Evolutionary conservation across 2,329 filamentous ascomycete genomes (phyloP), one percentile per base, ranked within the genome.

Genomic region (Fusarium circinatum): DNA sequence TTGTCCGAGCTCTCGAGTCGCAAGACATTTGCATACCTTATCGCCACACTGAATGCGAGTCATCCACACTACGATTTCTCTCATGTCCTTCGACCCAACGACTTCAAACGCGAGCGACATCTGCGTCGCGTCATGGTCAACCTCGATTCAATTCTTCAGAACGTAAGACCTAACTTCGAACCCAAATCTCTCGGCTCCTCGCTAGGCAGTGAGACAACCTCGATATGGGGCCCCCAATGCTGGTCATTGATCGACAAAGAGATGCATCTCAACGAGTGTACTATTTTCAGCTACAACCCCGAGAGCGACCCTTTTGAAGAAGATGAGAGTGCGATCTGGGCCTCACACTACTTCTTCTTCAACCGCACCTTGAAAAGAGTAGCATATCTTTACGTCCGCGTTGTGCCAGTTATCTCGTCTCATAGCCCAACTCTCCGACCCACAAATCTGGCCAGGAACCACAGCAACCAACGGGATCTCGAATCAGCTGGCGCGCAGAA

Each of bases 311-410:
- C 95, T 0, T 98, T 97, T 78, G 93, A 95, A 77, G 95, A 95
- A 72, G 95, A 97, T 70, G 95, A 98, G 79, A 94, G 94, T 70
- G 93, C 95, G 15, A 95, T 99, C 71, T 99, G 96, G 96, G 95
- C 94, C 56, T 88, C 95, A 71, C 95, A 98, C 82, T 98, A 97
- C 83, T 98, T 99, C 86, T 97, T 98, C 83, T 98, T 98, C 88
- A 98, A 97, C 86, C 96, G 96, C 79, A 87, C 91, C 32, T 89
- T 92, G 79, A 98, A 98, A 85, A 91, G 96, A 47, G 96, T 99
- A 24, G 95, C 94, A 69, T 99, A 99, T 81, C 85, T 99, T 51
- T 97, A 98, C 79, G 89, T 98, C 51, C 92, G 96, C 70, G 95
- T 94, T n/a, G 90, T 98, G 51, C 96, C 90, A 66, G 92, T 92